phyloP scores from a whole-genome alignment of 768 basidiomycete genomes.

The Epithele typhae region DNA sequence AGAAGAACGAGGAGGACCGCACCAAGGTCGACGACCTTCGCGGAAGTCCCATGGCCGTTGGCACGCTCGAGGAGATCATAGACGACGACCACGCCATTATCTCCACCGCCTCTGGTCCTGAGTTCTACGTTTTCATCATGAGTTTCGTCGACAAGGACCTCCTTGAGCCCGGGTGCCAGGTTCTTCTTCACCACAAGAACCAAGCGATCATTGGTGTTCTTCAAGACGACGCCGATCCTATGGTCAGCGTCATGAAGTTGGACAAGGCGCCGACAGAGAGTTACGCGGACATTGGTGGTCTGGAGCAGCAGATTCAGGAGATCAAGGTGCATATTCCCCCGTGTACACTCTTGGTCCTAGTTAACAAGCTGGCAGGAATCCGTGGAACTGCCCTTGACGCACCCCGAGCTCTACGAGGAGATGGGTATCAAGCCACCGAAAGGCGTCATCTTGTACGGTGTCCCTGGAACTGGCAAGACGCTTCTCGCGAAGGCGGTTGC shows the following conservation, averaged over 20 bases:
- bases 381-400: conserved; percentile 94
- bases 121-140: conserved; percentile 97
- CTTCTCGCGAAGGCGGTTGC: conserved; percentile 96
- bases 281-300: conserved; percentile 96
- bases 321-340: conserved; percentile 67
- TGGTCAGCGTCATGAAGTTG: conserved; percentile 98
- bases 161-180: conserved; percentile 93
- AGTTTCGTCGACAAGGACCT: conserved; percentile 98
- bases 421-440: conserved; percentile 99
- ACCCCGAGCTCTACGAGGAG: conserved; percentile 98
- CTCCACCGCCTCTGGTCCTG: conserved; percentile 89
- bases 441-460: conserved; percentile 98
- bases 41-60: conserved; percentile 97
- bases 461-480: conserved; percentile 98
- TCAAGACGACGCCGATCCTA: conserved; percentile 91
- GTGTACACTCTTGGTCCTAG: too few species aligned
- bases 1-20: conserved; percentile 94
- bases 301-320: conserved; percentile 97
- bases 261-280: conserved; percentile 99
- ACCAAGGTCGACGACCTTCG: conserved; percentile 91
- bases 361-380: conserved; percentile 65
- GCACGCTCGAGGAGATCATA: conserved; percentile 95
- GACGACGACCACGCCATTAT: conserved; percentile 99
- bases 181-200: conserved; percentile 93
- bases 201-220: conserved; percentile 94